phyloP scores from a whole-genome alignment of 1,284 basidiomycete species.

The Papiliotrema nemorosa region DNA sequence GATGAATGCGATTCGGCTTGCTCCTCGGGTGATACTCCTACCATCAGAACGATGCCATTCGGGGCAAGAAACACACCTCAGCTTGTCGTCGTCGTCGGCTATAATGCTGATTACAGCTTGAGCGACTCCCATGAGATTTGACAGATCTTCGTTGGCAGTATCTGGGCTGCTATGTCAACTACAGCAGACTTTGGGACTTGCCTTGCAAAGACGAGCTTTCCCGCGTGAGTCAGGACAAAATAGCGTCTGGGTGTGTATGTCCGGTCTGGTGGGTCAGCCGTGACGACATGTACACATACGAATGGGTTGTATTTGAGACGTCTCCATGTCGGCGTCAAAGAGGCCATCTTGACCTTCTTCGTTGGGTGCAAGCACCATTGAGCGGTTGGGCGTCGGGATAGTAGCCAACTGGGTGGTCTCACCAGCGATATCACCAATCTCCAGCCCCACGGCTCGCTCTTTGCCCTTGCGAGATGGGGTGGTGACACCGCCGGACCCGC shows the following conservation, averaged over 20 bases:
- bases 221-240: slow-evolving; percentile 88
- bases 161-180: slow-evolving; percentile 29
- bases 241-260: slow-evolving; percentile 61
- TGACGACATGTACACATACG: no score
- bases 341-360: no score
- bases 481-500: background rate
- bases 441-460: slow-evolving; percentile 12
- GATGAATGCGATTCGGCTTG: slow-evolving; percentile 79
- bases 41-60: no score
- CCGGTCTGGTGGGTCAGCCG: no score
- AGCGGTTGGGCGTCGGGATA: no score
- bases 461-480: slow-evolving; percentile 12
- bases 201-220: slow-evolving; percentile 89
- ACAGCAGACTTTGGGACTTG: slow-evolving; percentile 45
- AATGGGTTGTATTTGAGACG: no score
- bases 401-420: no score
- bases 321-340: slow-evolving; percentile 1
- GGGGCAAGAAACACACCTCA: slow-evolving; percentile 55
- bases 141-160: slow-evolving; percentile 57
- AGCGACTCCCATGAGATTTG: slow-evolving; percentile 83
- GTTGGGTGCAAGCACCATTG: no score
- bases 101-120: slow-evolving; percentile 93
- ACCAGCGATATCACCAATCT: no score
- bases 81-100: slow-evolving; percentile 70
- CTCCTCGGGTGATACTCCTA: slow-evolving; percentile 47